phyloP scores from a whole-genome alignment of 2,329 filamentous ascomycete species.

The Epichloe amarillans region DNA sequence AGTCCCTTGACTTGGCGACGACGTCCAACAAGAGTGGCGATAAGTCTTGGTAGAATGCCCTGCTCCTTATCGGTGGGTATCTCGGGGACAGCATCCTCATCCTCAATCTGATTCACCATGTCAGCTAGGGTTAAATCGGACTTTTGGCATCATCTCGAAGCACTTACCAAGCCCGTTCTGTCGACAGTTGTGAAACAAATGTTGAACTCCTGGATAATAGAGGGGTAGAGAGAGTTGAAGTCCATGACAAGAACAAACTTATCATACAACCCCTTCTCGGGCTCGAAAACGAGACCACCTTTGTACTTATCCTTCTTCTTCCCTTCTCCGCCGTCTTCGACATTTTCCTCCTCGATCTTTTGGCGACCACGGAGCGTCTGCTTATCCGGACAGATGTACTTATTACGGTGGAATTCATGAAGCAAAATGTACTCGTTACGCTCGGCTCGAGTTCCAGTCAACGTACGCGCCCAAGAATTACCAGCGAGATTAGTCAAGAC shows the following conservation, averaged over 20 bases:
- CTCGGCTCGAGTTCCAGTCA: conserved; percentile 91
- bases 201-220: conserved; percentile 98
- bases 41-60: conserved; percentile 80
- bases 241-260: conserved; percentile 99
- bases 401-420: conserved; percentile 91
- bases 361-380: conserved; percentile 64
- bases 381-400: conserved; percentile 97
- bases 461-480: conserved; percentile 93
- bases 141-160: background rate
- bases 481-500: conserved; percentile 92
- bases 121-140: conserved; percentile 14
- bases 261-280: conserved; percentile 94
- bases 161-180: conserved; percentile 52
- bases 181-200: conserved; percentile 99
- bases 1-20: conserved; percentile 86
- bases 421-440: conserved; percentile 98
- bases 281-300: conserved; percentile 95
- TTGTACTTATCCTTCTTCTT: conserved; percentile 99
- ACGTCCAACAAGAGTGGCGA: conserved; percentile 79
- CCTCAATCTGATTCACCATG: conserved; percentile 32
- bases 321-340: conserved; percentile 53
- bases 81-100: conserved; percentile 81
- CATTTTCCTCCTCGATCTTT: conserved; percentile 56
- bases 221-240: conserved; percentile 97
- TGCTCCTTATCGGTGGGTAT: conserved; percentile 66